These are phyloP conservation scores for Colletotrichum karsti DNA, from an alignment of 2,329 filamentous ascomycete genomes.

Conservation along the genomic window DNA sequence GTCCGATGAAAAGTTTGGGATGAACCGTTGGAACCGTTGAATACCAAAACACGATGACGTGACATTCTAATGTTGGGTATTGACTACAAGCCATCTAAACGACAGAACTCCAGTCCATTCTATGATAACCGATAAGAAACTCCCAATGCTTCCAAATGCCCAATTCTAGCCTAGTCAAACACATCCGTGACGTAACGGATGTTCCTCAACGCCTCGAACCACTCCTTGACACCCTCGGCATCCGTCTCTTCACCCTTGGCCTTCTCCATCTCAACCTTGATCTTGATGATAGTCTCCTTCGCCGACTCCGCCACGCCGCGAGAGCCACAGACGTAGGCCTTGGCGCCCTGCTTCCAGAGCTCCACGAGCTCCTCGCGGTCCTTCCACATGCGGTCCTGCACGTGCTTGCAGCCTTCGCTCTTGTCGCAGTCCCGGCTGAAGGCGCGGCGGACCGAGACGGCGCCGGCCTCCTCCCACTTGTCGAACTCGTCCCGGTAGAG, in stretches of 20 bases:
- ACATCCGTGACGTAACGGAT: constrained; percentile 70
- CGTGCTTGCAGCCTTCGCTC: constrained; percentile 57
- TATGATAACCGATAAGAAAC: not conserved
- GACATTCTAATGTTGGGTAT: not conserved
- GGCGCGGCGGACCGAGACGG: constrained; percentile 67
- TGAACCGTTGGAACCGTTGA: not conserved
- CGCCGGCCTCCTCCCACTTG: constrained; percentile 39
- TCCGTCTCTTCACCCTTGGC: constrained; percentile 39
- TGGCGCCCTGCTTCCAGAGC: constrained; percentile 50
- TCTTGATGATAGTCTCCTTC: constrained; percentile 38
- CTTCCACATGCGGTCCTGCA: constrained; percentile 53
- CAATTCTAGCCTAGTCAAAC: constrained; percentile 61
- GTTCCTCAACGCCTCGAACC: constrained; percentile 60
- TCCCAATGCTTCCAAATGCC: not conserved
- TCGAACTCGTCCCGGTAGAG: constrained; percentile 36
- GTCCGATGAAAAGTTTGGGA: too few relatives aligned
- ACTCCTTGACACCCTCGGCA: constrained; percentile 50
- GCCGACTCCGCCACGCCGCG: constrained; percentile 52
- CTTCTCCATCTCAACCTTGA: constrained; percentile 35
- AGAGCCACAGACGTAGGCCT: constrained; percentile 70
- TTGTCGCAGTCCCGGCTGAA: constrained; percentile 52
- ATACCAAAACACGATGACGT: not conserved
- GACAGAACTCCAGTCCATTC: not conserved
- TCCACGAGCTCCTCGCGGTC: constrained; percentile 39
- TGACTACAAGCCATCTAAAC: not conserved